Conservation (phyloP, 2,329 filamentous ascomycete genomes). For the Colletotrichum musicola region DNA sequence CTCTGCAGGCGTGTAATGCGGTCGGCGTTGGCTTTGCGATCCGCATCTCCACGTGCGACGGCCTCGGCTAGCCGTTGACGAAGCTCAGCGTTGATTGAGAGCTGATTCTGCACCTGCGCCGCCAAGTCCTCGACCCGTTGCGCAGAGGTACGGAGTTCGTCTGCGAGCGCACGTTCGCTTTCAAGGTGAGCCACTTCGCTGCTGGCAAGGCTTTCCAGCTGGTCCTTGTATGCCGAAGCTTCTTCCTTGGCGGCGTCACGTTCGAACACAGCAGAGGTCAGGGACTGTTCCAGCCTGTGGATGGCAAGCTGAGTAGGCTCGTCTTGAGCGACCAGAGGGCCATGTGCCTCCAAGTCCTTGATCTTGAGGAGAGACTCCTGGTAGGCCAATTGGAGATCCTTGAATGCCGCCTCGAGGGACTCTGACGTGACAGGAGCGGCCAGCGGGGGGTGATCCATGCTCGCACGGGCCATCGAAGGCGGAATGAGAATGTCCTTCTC, state of each 20-base stretch:
- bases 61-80: conserved; percentile 83
- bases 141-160: conserved; percentile 79
- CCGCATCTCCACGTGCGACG: conserved; percentile 84
- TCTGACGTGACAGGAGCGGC: conserved; percentile 71
- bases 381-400: conserved; percentile 80
- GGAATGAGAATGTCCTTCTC: conserved; percentile 87
- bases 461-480: conserved; percentile 65
- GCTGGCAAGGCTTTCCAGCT: conserved; percentile 69
- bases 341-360: conserved; percentile 70
- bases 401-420: conserved; percentile 80
- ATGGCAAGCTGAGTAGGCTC: conserved; percentile 73
- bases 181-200: conserved; percentile 68
- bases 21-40: conserved; percentile 82
- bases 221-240: conserved; percentile 70
- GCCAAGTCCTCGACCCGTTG: conserved; percentile 84
- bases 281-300: conserved; percentile 74
- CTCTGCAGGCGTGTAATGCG: conserved; percentile 88
- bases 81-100: conserved; percentile 81
- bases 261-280: conserved; percentile 77
- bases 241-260: conserved; percentile 79
- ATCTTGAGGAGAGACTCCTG: conserved; percentile 75
- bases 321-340: conserved; percentile 54
- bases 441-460: conserved; percentile 39
- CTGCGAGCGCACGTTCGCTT: conserved; percentile 74
- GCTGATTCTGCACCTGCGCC: conserved; percentile 81